Conservation (phyloP, 1,139 yeast genomes). For the Debaryomycetaceae sp. region DNA sequence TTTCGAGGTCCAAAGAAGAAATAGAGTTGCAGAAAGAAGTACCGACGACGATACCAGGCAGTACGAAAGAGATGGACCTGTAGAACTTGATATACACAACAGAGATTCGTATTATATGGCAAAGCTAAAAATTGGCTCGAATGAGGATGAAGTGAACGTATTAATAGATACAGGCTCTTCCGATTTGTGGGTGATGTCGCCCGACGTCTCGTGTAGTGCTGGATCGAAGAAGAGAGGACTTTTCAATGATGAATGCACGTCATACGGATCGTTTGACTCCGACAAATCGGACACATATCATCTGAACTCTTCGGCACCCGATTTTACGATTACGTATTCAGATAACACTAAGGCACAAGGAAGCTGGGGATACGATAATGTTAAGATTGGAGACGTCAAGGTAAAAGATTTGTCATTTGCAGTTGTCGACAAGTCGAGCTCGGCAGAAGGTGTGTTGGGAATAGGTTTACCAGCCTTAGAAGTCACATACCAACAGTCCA, state of each 20-base stretch:
- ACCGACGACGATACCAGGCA: slow-evolving; percentile 11
- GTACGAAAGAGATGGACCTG: slow-evolving; percentile 35
- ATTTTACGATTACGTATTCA: slow-evolving; percentile 53
- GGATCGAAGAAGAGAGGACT: background rate
- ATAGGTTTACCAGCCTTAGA: slow-evolving; percentile 55
- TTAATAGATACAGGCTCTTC: slow-evolving; percentile 47
- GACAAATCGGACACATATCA: slow-evolving; percentile 29
- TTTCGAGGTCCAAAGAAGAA: slow-evolving; percentile 27
- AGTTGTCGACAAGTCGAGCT: slow-evolving; percentile 41
- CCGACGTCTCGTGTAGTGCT: slow-evolving; percentile 16
- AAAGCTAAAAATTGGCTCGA: slow-evolving; percentile 33
- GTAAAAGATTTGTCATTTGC: slow-evolving; percentile 51
- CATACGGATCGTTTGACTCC: slow-evolving; percentile 39
- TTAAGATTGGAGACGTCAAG: slow-evolving; percentile 35
- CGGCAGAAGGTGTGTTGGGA: slow-evolving; percentile 50
- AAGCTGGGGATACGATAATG: slow-evolving; percentile 49
- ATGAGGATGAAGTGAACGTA: slow-evolving; percentile 26
- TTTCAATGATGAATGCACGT: slow-evolving; percentile 24
- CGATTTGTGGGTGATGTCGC: slow-evolving; percentile 45
- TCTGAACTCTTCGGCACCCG: slow-evolving; percentile 29
- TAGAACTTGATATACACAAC: slow-evolving; percentile 40
- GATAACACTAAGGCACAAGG: slow-evolving; percentile 64
- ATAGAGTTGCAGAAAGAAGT: slow-evolving; percentile 16
- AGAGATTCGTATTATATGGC: slow-evolving; percentile 49
- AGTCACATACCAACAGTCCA: slow-evolving; percentile 22